Percentiles rank a stretch among this genome's conserved stretches.
Conservation (phyloP, 495 filamentous ascomycete genomes). For the Lophiostoma macrostomum region DNA sequence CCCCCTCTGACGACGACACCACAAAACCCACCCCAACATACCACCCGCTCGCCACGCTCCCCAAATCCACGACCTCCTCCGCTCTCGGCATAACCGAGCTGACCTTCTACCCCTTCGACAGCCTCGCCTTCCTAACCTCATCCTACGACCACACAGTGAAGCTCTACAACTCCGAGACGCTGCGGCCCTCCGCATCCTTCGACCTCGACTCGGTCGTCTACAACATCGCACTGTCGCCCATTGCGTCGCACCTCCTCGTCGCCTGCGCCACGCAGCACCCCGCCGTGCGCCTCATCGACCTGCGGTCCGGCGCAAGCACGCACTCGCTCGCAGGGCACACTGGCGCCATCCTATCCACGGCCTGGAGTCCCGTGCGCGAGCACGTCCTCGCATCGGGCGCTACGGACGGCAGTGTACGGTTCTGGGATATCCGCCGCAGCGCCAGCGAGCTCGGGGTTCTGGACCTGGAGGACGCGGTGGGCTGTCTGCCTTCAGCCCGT, state of each 20-base stretch:
- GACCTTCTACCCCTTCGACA: constrained; percentile 85
- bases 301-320: constrained; percentile 70
- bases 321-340: constrained; percentile 75
- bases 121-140: constrained; percentile 72
- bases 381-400: constrained; percentile 76
- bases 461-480: constrained; percentile 77
- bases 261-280: constrained; percentile 82
- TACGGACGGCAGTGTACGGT: constrained; percentile 70
- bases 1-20: too few relatives aligned
- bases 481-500: too few relatives aligned
- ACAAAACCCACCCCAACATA: constrained; percentile 36
- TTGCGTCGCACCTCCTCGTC: constrained; percentile 67
- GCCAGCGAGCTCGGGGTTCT: constrained; percentile 69
- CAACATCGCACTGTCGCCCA: constrained; percentile 71
- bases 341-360: constrained; percentile 66
- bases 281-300: constrained; percentile 74
- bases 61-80: constrained; percentile 51
- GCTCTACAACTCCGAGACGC: constrained; percentile 65
- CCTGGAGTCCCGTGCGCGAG: constrained; percentile 75
- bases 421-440: constrained; percentile 80
- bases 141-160: constrained; percentile 84
- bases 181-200: constrained; percentile 62
- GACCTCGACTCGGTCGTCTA: constrained; percentile 68
- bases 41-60: constrained; percentile 9
- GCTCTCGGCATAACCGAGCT: constrained; percentile 79